phyloP scores from a whole-genome alignment of 192 early-diverging fungal genomes.

The Powellomyces hirtus region DNA sequence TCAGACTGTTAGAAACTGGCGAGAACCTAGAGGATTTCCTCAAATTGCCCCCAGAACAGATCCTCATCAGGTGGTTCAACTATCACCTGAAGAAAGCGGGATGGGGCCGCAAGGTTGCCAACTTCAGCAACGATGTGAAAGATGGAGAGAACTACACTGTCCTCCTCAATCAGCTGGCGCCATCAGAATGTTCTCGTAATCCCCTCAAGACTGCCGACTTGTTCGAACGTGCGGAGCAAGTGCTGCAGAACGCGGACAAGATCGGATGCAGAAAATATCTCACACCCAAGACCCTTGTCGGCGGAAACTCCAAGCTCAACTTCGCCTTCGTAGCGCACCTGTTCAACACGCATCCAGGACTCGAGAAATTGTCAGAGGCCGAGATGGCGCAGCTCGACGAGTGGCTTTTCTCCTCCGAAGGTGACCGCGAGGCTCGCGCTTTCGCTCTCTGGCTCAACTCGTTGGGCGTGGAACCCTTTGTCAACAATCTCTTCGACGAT shows the following conservation, averaged over 20 bases:
- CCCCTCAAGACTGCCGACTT: conserved; percentile 80
- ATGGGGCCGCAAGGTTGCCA: conserved; percentile 79
- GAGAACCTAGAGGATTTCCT: conserved; percentile 94
- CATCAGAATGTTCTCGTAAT: conserved; percentile 72
- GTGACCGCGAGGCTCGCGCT: conserved; percentile 84
- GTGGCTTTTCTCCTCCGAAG: conserved; percentile 68
- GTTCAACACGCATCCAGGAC: conserved; percentile 96
- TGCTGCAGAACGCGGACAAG: conserved; percentile 88
- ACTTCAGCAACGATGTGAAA: conserved; percentile 90
- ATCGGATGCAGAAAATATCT: conserved; percentile 94
- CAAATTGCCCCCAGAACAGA: conserved; percentile 92
- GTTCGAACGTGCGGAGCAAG: conserved; percentile 78
- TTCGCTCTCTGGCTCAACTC: conserved; percentile 98
- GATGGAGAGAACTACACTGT: conserved; percentile 96
- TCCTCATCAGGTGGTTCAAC: conserved; percentile 98
- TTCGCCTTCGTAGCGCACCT: conserved; percentile 98
- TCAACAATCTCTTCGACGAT: conserved; percentile 98
- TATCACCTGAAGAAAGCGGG: conserved; percentile 95
- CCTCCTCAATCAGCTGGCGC: conserved; percentile 88
- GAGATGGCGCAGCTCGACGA: conserved; percentile 90
- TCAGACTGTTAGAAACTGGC: conserved; percentile 87
- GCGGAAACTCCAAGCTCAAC: conserved; percentile 95
- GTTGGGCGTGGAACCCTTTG: conserved; percentile 94
- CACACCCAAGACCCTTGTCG: conserved; percentile 88
- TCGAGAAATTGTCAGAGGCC: conserved; percentile 83